These are phyloP conservation scores for Solanum infundibuliforme DNA, from an alignment of 257 asterid genomes.

Conservation along the genomic window DNA sequence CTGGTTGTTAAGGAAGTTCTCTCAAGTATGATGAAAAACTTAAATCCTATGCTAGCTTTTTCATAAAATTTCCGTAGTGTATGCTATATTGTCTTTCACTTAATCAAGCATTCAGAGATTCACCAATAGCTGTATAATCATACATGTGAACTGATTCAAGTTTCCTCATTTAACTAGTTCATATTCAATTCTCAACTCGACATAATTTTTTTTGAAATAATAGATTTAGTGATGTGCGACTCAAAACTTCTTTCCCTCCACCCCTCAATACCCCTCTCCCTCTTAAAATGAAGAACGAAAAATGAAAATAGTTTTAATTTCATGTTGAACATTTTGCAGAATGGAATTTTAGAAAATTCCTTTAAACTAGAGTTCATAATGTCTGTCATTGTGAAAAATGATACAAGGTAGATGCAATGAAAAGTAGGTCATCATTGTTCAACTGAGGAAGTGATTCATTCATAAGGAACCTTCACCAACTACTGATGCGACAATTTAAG, in stretches of 20 bases:
- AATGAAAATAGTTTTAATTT: background rate
- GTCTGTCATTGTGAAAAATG: background rate
- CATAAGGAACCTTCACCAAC: background rate
- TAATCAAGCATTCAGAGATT: background rate
- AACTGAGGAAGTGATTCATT: background rate
- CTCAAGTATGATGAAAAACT: background rate
- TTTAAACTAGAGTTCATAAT: background rate
- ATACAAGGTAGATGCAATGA: background rate
- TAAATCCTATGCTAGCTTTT: background rate
- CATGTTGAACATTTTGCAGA: background rate
- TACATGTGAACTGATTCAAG: background rate
- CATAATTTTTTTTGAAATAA: background rate
- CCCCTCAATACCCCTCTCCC: background rate
- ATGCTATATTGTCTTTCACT: background rate
- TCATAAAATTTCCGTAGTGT: background rate
- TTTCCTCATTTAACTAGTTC: background rate
- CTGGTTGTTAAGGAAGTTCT: background rate
- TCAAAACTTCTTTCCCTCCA: background rate
- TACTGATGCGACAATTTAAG: background rate
- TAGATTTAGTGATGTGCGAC: background rate
- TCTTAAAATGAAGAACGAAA: background rate
- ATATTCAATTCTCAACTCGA: background rate
- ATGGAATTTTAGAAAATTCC: background rate
- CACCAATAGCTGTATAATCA: background rate
- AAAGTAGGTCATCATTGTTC: background rate